Percentiles rank a stretch among this genome's conserved stretches.
phyloP scores from a whole-genome alignment of 2,329 filamentous ascomycete species.

The Xylaria sp. region DNA sequence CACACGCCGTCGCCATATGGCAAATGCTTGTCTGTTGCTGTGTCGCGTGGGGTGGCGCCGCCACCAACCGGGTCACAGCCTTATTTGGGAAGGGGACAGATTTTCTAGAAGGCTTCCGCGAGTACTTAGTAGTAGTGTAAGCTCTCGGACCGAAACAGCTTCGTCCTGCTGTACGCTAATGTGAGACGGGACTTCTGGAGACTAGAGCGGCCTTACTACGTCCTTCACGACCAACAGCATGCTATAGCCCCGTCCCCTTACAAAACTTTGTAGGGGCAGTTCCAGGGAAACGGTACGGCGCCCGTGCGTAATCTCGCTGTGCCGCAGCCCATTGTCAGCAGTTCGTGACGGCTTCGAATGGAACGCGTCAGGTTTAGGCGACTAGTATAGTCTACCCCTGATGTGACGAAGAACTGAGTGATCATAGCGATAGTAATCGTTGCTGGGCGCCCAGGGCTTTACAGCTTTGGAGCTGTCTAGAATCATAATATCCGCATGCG shows the following conservation, averaged over 20 bases:
- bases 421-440: not conserved
- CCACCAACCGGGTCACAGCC: slow-evolving; percentile 28
- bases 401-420: not conserved
- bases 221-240: slow-evolving; percentile 8
- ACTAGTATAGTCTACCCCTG: not conserved
- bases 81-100: slow-evolving; percentile 25
- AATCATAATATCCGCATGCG: slow-evolving; percentile 14
- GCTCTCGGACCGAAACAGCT: slow-evolving; percentile 31
- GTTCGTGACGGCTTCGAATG: slow-evolving; percentile 8
- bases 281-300: slow-evolving; percentile 26
- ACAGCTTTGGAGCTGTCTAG: slow-evolving; percentile 19
- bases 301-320: slow-evolving; percentile 18
- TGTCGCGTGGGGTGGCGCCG: slow-evolving; percentile 17
- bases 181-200: slow-evolving; percentile 15
- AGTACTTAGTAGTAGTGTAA: slow-evolving; percentile 10
- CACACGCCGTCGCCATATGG: slow-evolving; percentile 2
- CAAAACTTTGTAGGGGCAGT: slow-evolving; percentile 6
- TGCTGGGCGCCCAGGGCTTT: not conserved
- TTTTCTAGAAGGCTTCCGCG: slow-evolving; percentile 37
- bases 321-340: not conserved
- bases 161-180: not conserved
- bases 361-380: not conserved
- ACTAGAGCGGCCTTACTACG: not conserved
- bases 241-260: slow-evolving; percentile 20
- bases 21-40: slow-evolving; percentile 8